Evolutionary conservation across 495 filamentous ascomycete genomes (phyloP).

Genomic region (Xylaria bambusicola): DNA sequence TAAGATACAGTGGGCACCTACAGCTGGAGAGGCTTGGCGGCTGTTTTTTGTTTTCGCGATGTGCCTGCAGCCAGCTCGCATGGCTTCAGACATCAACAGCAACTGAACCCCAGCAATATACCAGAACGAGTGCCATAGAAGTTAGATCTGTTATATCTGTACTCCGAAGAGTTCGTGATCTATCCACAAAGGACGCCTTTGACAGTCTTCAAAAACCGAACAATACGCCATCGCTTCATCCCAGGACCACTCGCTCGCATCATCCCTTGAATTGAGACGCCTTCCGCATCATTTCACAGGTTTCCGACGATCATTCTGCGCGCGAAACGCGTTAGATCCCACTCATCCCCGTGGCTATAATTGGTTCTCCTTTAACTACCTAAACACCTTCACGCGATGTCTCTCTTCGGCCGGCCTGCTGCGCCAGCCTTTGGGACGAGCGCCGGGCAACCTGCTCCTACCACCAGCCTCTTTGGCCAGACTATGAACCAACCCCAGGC

Average conservation of each 20-base stretch:
- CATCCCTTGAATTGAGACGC: neutral
- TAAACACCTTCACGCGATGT: constrained; percentile 14
- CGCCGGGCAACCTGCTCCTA: constrained; percentile 19
- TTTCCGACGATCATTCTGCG: neutral
- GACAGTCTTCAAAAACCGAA: too few species aligned
- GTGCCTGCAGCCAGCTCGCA: neutral
- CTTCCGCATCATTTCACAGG: neutral
- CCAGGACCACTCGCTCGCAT: neutral
- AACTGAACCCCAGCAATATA: neutral
- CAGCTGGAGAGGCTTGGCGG: neutral
- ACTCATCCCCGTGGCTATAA: neutral
- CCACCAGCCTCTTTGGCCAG: constrained; percentile 22
- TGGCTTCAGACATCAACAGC: neutral
- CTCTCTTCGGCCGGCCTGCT: constrained; percentile 28
- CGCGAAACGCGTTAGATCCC: neutral
- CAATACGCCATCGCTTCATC: too few species aligned
- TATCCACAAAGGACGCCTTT: too few species aligned
- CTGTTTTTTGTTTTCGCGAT: constrained; percentile 20
- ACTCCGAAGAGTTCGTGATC: neutral
- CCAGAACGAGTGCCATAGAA: constrained; percentile 7
- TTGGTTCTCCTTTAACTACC: neutral
- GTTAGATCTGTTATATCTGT: neutral
- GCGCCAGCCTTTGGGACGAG: constrained; percentile 25
- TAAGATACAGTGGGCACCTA: neutral
- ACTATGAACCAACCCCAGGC: constrained; percentile 22